A percentile compares a stretch with the other conserved stretches of the same genome.
These are phyloP conservation scores for Podaxis pistillaris DNA, from an alignment of 768 basidiomycete genomes.

Conservation along the genomic window DNA sequence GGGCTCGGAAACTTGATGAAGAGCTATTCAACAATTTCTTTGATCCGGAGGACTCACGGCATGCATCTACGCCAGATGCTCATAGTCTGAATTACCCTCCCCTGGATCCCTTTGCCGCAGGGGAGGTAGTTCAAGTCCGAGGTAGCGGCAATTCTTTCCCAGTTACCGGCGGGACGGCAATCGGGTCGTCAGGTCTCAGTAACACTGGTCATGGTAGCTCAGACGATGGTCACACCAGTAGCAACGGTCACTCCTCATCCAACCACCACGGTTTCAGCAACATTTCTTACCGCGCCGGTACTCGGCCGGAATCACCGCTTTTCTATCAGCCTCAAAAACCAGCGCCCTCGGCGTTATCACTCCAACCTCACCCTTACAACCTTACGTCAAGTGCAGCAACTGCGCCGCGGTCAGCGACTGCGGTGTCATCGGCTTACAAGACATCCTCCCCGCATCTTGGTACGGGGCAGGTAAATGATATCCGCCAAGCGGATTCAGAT, in stretches of 20 bases:
- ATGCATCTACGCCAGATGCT: background rate
- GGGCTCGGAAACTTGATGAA: background rate
- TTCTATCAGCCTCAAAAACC: background rate
- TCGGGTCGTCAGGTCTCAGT: background rate
- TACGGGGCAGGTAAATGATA: background rate
- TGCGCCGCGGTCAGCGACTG: background rate
- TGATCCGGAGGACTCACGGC: background rate
- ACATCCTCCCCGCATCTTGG: background rate
- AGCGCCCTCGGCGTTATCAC: background rate
- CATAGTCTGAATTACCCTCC: background rate
- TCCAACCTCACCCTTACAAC: background rate
- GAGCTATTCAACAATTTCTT: background rate
- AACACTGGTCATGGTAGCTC: background rate
- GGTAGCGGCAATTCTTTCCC: background rate
- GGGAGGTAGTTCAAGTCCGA: slow-evolving; percentile 2
- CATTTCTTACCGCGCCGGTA: slow-evolving; percentile 1
- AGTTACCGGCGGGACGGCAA: background rate
- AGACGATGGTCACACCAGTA: background rate
- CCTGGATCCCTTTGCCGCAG: slow-evolving; percentile 13
- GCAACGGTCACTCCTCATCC: background rate
- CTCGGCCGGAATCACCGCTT: background rate
- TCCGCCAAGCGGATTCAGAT: background rate
- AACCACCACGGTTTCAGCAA: slow-evolving; percentile 4
- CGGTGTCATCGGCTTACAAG: background rate
- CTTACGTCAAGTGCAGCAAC: background rate